A percentile compares a stretch with the other conserved stretches of the same genome.
phyloP scores from a whole-genome alignment of 805 yeast genomes.

The Candida pseudofarinosa region DNA sequence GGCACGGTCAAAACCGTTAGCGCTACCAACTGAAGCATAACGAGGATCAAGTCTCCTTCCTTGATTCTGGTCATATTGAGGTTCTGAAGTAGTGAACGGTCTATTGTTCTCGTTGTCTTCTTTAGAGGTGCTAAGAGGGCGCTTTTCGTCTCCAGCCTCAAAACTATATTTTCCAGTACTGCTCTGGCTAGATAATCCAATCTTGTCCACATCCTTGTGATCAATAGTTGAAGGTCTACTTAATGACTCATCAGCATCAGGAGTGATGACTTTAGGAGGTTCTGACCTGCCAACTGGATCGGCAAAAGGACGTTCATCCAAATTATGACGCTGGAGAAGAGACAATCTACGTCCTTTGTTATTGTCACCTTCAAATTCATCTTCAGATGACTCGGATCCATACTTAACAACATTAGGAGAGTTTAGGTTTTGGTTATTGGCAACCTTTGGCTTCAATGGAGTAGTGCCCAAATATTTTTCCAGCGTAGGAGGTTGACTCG shows the following conservation, averaged over 20 bases:
- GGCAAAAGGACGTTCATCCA: conserved; percentile 15
- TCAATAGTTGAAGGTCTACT: neutral
- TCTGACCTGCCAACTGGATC: conserved; percentile 5
- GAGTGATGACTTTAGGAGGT: conserved; percentile 10
- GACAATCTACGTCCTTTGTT: conserved; percentile 23
- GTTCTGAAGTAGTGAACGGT: neutral
- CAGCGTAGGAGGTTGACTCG: neutral
- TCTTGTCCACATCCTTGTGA: neutral
- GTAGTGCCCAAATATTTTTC: neutral
- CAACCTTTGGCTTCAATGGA: conserved; percentile 7
- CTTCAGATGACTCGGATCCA: conserved; percentile 24
- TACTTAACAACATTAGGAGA: conserved; percentile 37
- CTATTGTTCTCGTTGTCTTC: neutral
- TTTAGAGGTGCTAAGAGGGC: conserved; percentile 15
- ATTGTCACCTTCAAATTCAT: conserved; percentile 21
- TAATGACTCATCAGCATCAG: conserved; percentile 1
- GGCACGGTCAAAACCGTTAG: neutral
- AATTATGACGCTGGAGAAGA: conserved; percentile 31
- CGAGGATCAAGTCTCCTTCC: neutral
- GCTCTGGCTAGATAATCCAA: conserved; percentile 15
- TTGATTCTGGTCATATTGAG: neutral
- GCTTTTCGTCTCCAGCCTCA: conserved; percentile 38
- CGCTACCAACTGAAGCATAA: neutral
- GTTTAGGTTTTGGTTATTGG: conserved; percentile 10
- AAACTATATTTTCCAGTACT: conserved; percentile 30